These are phyloP conservation scores for Bacterosira constricta DNA, from an alignment of 108 stramenopile species.

Conservation along the genomic window DNA sequence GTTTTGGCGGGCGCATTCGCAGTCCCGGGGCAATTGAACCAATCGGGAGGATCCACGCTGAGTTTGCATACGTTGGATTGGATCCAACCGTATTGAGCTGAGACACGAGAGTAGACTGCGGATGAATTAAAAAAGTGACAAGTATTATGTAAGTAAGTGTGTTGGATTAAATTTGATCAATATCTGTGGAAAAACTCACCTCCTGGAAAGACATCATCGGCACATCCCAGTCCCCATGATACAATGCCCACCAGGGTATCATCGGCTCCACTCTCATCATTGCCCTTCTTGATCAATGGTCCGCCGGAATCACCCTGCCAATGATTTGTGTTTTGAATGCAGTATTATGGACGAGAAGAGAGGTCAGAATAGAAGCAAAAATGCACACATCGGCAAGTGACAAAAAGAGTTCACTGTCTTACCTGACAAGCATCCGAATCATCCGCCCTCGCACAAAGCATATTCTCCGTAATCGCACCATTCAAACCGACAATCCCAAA, in stretches of 20 bases:
- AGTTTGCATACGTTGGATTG: slow-evolving; percentile 44
- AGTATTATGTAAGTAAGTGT: too few species aligned
- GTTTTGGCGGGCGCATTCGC: slow-evolving; percentile 9
- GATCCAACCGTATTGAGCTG: slow-evolving; percentile 58
- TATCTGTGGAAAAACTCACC: too few species aligned
- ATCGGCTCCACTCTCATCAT: slow-evolving; percentile 12
- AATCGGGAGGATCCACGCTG: slow-evolving; percentile 51
- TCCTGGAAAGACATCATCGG: neutral
- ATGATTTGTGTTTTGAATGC: slow-evolving; percentile 1
- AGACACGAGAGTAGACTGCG: slow-evolving; percentile 31
- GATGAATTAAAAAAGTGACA: neutral
- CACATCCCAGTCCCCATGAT: slow-evolving; percentile 34
- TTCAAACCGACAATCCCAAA: slow-evolving; percentile 5
- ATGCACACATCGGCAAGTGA: too few species aligned
- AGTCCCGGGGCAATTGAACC: slow-evolving; percentile 47
- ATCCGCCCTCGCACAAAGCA: slow-evolving; percentile 37
- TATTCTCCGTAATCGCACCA: slow-evolving; percentile 34
- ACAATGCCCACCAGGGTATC: slow-evolving; percentile 53
- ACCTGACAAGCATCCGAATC: slow-evolving; percentile 18
- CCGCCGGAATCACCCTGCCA: slow-evolving; percentile 42
- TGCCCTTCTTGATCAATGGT: slow-evolving; percentile 19
- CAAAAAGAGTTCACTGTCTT: too few species aligned
- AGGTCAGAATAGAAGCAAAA: too few species aligned
- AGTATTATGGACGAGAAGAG: too few species aligned
- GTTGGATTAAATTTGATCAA: too few species aligned